A percentile compares a stretch with the other conserved stretches of the same genome.
Evolutionary conservation across 2,329 filamentous ascomycete species (phyloP).

Genomic region (Beauveria sp.): DNA sequence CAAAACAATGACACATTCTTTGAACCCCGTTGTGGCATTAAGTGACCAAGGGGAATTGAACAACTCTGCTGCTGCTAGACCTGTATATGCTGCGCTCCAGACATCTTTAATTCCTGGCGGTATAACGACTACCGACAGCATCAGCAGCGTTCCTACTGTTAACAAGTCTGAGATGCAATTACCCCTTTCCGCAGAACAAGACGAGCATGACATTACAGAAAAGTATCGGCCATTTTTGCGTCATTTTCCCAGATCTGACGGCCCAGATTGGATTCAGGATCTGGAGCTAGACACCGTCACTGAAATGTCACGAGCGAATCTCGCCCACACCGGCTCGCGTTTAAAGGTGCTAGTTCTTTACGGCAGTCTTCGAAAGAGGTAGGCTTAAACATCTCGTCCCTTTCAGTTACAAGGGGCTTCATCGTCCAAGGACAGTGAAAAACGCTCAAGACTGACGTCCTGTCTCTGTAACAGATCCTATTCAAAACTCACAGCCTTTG

Average conservation of each 20-base stretch:
- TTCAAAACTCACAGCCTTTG: constrained; percentile 51
- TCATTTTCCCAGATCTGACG: neutral
- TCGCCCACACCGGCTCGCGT: neutral
- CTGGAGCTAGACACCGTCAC: neutral
- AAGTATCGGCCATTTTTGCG: neutral
- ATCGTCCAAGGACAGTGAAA: no score
- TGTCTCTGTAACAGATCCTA: constrained; percentile 37
- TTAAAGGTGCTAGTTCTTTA: constrained; percentile 44
- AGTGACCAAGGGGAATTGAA: no score
- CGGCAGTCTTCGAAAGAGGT: constrained; percentile 46
- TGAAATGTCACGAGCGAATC: neutral
- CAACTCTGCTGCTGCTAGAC: no score
- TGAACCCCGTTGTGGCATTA: no score
- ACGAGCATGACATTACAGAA: neutral
- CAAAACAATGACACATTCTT: no score
- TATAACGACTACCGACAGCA: neutral
- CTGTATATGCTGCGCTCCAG: constrained; percentile 17
- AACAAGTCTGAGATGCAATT: neutral
- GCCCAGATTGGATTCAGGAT: neutral
- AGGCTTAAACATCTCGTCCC: neutral
- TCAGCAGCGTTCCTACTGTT: neutral
- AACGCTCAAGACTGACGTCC: neutral
- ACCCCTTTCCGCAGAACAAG: neutral
- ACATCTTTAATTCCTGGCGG: constrained; percentile 27
- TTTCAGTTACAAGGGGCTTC: neutral